Percentiles rank a stretch among this genome's conserved stretches.
Conservation (phyloP, 176 grass and related monocot species). For the Oryza nivara region DNA sequence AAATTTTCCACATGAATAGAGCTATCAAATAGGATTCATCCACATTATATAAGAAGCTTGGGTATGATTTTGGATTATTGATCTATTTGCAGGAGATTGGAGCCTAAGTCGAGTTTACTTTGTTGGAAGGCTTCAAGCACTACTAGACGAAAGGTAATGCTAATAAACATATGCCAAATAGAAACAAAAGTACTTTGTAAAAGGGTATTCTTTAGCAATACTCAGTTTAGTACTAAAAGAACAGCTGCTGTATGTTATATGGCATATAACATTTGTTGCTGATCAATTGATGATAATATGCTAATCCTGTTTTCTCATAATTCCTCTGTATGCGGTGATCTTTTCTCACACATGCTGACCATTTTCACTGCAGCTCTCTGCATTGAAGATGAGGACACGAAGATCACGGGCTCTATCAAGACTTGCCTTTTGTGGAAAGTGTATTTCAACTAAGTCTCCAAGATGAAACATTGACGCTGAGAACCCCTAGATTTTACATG, state of each 20-base stretch:
- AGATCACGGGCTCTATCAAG: constrained; percentile 50
- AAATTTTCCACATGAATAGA: constrained; percentile 1
- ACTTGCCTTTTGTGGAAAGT: constrained; percentile 59
- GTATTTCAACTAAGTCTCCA: constrained; percentile 51
- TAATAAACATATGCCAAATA: background rate
- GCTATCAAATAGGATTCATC: background rate
- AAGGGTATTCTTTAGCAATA: background rate
- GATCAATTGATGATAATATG: background rate
- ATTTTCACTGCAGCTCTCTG: constrained; percentile 44
- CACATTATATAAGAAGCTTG: constrained; percentile 11
- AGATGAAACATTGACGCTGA: constrained; percentile 21
- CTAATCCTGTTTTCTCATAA: background rate
- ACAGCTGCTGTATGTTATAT: background rate
- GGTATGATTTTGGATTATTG: constrained; percentile 22
- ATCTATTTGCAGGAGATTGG: constrained; percentile 76
- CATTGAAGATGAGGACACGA: constrained; percentile 56
- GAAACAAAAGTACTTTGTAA: background rate
- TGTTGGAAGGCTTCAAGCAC: constrained; percentile 70
- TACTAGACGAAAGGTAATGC: constrained; percentile 69
- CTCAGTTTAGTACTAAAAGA: background rate
- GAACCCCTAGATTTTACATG: constrained; percentile 6
- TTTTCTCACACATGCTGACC: background rate
- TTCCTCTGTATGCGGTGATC: background rate
- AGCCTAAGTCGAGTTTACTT: constrained; percentile 75
- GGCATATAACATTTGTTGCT: constrained; percentile 8